Percentiles rank a stretch among this genome's conserved stretches.
Evolutionary conservation across 2,329 filamentous ascomycete genomes (phyloP).

Genomic region (Cercospora citrullina): DNA sequence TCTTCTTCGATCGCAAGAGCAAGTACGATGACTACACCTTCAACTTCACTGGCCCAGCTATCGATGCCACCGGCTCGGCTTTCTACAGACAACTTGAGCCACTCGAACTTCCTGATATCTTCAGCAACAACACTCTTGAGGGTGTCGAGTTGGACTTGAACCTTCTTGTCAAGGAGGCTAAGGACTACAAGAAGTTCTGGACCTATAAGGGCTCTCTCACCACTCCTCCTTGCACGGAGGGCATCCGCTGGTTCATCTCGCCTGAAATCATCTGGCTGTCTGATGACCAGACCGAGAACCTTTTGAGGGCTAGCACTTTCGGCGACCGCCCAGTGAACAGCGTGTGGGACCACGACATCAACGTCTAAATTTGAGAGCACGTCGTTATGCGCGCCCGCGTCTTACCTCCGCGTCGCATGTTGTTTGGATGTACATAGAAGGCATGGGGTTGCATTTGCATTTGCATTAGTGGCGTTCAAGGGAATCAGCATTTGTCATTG

Average conservation of each 20-base stretch:
- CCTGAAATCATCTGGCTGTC: slow-evolving; percentile 46
- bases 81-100: slow-evolving; percentile 47
- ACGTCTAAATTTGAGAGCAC: slow-evolving; percentile 8
- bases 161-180: slow-evolving; percentile 42
- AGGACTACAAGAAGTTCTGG: slow-evolving; percentile 49
- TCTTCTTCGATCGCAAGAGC: slow-evolving; percentile 46
- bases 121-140: slow-evolving; percentile 21
- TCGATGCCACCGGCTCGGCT: slow-evolving; percentile 29
- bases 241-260: slow-evolving; percentile 49
- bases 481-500: background rate
- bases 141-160: slow-evolving; percentile 35
- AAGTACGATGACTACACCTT: slow-evolving; percentile 32
- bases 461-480: background rate
- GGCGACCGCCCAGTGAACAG: slow-evolving; percentile 48
- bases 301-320: slow-evolving; percentile 49
- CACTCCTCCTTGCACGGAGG: slow-evolving; percentile 51
- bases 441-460: background rate
- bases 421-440: background rate
- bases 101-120: slow-evolving; percentile 11
- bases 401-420: background rate
- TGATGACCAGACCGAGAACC: slow-evolving; percentile 49
- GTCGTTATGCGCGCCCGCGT: no score
- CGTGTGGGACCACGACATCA: slow-evolving; percentile 23
- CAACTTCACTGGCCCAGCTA: background rate
- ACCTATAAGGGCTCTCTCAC: slow-evolving; percentile 53